These are phyloP conservation scores for Pseudocercospora cruenta DNA, from an alignment of 2,329 filamentous ascomycete species.

Conservation along the genomic window DNA sequence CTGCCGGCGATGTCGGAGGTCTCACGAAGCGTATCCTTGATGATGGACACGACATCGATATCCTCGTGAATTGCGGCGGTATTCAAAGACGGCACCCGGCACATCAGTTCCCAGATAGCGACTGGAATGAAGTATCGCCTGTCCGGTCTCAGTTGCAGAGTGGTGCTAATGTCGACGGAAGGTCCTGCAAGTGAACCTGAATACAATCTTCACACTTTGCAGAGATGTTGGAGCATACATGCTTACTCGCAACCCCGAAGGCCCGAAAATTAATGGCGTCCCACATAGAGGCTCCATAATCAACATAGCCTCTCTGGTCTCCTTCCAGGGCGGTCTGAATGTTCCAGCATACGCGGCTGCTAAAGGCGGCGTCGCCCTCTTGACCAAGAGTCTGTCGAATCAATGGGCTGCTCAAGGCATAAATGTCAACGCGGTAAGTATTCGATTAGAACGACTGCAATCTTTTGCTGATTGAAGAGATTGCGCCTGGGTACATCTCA, in stretches of 20 bases:
- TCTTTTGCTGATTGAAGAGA: slow-evolving; percentile 38
- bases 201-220: slow-evolving; percentile 74
- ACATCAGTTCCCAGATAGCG: slow-evolving; percentile 72
- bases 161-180: neutral
- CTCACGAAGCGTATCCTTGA: slow-evolving; percentile 61
- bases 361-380: slow-evolving; percentile 81
- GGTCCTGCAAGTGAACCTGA: slow-evolving; percentile 78
- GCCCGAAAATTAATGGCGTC: slow-evolving; percentile 47
- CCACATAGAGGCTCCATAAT: slow-evolving; percentile 70
- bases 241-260: slow-evolving; percentile 56
- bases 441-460: neutral
- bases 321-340: slow-evolving; percentile 83
- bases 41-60: slow-evolving; percentile 67
- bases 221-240: slow-evolving; percentile 82
- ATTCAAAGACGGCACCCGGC: slow-evolving; percentile 80
- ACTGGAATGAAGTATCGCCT: slow-evolving; percentile 70
- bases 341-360: slow-evolving; percentile 84
- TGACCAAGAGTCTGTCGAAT: slow-evolving; percentile 82
- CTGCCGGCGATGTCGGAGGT: slow-evolving; percentile 58
- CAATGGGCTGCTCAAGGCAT: slow-evolving; percentile 79
- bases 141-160: neutral
- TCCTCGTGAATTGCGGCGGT: slow-evolving; percentile 83
- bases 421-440: slow-evolving; percentile 69
- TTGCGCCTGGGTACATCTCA: slow-evolving; percentile 85
- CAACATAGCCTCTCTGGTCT: slow-evolving; percentile 79